Conservation (phyloP, 2,329 filamentous ascomycete species). For the Cladorrhinum sp. region DNA sequence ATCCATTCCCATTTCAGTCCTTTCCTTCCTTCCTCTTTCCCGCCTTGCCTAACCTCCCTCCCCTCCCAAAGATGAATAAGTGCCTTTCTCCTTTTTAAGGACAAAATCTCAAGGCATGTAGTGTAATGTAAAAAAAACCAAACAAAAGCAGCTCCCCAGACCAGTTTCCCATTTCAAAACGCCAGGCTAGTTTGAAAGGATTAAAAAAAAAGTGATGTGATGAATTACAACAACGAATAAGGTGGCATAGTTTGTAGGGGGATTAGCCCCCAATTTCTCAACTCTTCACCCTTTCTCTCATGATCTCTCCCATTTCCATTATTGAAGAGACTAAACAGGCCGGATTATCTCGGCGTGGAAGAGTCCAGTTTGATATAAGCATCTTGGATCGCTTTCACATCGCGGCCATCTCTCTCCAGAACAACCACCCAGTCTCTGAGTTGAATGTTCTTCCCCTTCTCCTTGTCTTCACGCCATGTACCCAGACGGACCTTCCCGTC, state of each 20-base stretch:
- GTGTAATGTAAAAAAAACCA: background rate
- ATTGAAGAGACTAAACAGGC: background rate
- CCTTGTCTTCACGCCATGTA: constrained; percentile 74
- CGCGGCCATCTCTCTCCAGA: constrained; percentile 73
- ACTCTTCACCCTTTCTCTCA: background rate
- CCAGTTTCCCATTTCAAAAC: background rate
- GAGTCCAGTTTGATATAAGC: constrained; percentile 53
- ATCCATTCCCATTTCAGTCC: background rate
- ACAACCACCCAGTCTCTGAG: constrained; percentile 77
- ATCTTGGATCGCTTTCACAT: constrained; percentile 59
- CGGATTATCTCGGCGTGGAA: constrained; percentile 5
- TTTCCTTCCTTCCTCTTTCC: background rate
- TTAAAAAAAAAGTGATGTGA: background rate
- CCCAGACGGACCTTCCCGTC: constrained; percentile 64
- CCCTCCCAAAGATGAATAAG: background rate
- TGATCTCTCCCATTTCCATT: background rate
- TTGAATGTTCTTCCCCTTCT: constrained; percentile 76
- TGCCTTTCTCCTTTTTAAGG: background rate
- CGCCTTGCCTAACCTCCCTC: background rate
- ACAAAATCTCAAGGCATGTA: background rate
- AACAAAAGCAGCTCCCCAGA: background rate
- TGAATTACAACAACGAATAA: constrained; percentile 2
- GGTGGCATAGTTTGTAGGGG: background rate
- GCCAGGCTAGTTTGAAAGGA: constrained; percentile 6
- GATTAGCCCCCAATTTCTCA: too few relatives aligned